A percentile compares a stretch with the other conserved stretches of the same genome.
Conservation (phyloP, 2,329 filamentous ascomycete species). For the Aspergillus awamori region DNA sequence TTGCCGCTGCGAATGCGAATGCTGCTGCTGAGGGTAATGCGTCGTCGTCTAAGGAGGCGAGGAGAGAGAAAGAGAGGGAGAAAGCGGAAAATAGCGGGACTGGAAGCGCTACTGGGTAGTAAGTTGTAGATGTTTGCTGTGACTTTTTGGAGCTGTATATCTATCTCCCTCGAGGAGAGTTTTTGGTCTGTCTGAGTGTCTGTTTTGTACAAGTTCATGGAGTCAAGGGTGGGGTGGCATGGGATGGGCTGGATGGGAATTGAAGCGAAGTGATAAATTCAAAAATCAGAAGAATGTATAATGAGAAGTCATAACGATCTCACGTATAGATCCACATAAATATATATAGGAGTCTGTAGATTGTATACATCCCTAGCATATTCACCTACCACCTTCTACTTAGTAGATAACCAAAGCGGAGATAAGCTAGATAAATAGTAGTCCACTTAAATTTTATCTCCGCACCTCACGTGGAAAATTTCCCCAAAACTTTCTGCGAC, state of each 20-base stretch:
- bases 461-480: slow-evolving; percentile 23
- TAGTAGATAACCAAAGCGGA: background rate
- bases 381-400: too few species aligned
- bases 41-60: slow-evolving; percentile 21
- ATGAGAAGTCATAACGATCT: background rate
- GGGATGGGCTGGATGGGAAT: background rate
- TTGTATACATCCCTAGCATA: background rate
- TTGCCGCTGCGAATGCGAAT: slow-evolving; percentile 21
- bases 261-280: background rate
- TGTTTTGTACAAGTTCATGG: background rate
- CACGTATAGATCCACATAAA: background rate
- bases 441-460: background rate
- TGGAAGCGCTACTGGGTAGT: slow-evolving; percentile 8
- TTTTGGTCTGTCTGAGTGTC: background rate
- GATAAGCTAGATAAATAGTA: background rate
- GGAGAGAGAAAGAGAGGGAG: slow-evolving; percentile 27
- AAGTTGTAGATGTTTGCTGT: background rate
- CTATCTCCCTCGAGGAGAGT: background rate
- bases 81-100: slow-evolving; percentile 5
- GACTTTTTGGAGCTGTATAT: background rate
- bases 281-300: background rate
- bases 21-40: slow-evolving; percentile 16
- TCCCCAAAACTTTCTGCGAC: slow-evolving; percentile 11
- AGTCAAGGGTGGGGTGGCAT: background rate
- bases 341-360: background rate